A percentile compares a stretch with the other conserved stretches of the same genome.
Conservation (phyloP, 495 filamentous ascomycete species). For the Neurospora sp. region DNA sequence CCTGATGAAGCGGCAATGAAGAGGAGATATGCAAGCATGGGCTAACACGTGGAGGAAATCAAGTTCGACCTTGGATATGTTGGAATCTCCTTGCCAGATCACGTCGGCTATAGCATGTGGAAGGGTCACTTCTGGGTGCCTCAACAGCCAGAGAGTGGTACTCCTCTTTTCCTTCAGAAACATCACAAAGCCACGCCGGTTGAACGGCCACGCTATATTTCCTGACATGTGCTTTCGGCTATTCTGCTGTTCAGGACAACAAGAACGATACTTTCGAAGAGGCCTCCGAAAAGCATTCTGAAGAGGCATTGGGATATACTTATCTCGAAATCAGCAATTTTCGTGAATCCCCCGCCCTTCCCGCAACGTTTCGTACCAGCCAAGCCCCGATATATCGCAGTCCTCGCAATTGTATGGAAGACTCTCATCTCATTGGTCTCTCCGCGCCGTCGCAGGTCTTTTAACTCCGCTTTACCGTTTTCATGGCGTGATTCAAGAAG, state of each 20-base stretch:
- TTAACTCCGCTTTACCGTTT: background rate
- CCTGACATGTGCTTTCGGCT: background rate
- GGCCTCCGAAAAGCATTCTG: background rate
- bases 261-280: background rate
- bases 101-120: background rate
- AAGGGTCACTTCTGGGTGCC: slow-evolving; percentile 13
- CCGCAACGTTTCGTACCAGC: background rate
- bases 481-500: background rate
- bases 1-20: background rate
- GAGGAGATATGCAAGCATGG: background rate
- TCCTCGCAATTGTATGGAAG: background rate
- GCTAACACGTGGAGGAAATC: background rate
- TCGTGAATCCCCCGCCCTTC: background rate
- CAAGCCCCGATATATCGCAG: background rate
- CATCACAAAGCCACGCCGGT: background rate
- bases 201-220: background rate
- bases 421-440: background rate
- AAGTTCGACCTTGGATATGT: background rate
- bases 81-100: background rate
- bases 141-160: slow-evolving; percentile 30
- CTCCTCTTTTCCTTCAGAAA: background rate
- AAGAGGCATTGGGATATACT: background rate
- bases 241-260: background rate
- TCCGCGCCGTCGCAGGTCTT: background rate
- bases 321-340: background rate